phyloP scores from a whole-genome alignment of 2,329 filamentous ascomycete genomes.

The Colletotrichum liriopes region DNA sequence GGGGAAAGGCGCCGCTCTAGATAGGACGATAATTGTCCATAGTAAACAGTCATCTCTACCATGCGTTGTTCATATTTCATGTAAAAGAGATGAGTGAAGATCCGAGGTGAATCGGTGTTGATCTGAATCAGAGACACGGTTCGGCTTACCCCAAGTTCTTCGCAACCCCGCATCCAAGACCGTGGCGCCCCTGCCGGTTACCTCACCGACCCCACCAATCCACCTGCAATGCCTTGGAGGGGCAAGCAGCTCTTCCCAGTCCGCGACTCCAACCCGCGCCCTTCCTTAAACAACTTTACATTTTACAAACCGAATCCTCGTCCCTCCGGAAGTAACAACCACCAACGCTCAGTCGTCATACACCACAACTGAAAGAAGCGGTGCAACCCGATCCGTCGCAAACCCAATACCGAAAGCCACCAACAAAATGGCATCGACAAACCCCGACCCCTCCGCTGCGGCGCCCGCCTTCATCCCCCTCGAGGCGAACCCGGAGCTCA shows the following conservation, averaged over 20 bases:
- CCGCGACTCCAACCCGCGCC: background rate
- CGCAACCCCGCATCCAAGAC: constrained; percentile 37
- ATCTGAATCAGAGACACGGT: background rate
- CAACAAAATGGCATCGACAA: constrained; percentile 47
- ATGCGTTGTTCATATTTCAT: background rate
- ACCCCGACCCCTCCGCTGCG: constrained; percentile 57
- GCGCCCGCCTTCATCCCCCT: constrained; percentile 71
- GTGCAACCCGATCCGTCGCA: background rate
- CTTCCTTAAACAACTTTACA: background rate
- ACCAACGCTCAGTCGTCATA: background rate
- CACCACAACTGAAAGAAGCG: background rate
- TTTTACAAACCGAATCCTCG: background rate
- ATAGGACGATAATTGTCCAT: background rate
- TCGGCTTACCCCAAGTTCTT: constrained; percentile 29
- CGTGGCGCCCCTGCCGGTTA: constrained; percentile 15
- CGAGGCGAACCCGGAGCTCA: constrained; percentile 88
- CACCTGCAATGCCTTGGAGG: constrained; percentile 18
- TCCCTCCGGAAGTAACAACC: background rate
- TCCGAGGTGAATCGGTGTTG: too few species aligned
- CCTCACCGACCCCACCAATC: constrained; percentile 38
- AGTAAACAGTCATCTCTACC: background rate
- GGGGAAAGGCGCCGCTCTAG: background rate
- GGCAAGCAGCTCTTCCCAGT: constrained; percentile 26
- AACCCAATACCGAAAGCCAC: background rate
- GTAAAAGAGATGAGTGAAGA: background rate